Base-by-base conservation (phyloP, 148 eudicot species). In the Fagopyrum esculentum region DNA sequence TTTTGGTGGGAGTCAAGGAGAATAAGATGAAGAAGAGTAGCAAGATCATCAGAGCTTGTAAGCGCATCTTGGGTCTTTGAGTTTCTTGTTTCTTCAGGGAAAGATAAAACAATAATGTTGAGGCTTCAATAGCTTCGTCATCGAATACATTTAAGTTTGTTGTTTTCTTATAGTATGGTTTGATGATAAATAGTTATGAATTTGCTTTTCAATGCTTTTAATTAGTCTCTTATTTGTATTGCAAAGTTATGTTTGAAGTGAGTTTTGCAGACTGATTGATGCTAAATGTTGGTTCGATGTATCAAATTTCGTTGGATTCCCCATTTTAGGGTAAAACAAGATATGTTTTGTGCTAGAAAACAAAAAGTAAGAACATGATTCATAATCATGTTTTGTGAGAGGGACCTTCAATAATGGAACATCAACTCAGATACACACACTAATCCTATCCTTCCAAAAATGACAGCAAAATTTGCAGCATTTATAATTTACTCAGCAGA, bases 11-110 rank as follows among this genome's bases (percentile, higher is more conserved):
- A n/a, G 10, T 3, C 17, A 66, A 66, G 19, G 71, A 66, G 70
- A 64, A 64, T 26, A 57, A 57, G 71, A 66, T 13, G 71, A 7
- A 66, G 46, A 66, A 66, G 71, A 66, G 46, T 13, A 43, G 46
- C 46, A 66, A 9, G 46, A 66, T 66, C 47, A 0, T 66, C 17
- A 40, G 71, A 6, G 71, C 71, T 8, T 66, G 71, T 66, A 66
- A 40, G 71, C 47, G 71, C 9, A 66, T 66, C 47, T 66, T 66
- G 19, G 71, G 71, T 43, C 71, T 66, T 9, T 66, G 45, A 66
- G 35, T 22, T 8, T 19, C 64, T 4, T 49, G 12, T 49, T 49
- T 35, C 40, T 0, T 35, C 40, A 35, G 40, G 40, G 40, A 35
- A 35, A 35, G 40, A 35, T 35, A 1, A 35, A 35, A 35, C 40